Base-by-base conservation (phyloP, 495 filamentous ascomycete species). In the Pseudoneurospora amorphoporcata region DNA sequence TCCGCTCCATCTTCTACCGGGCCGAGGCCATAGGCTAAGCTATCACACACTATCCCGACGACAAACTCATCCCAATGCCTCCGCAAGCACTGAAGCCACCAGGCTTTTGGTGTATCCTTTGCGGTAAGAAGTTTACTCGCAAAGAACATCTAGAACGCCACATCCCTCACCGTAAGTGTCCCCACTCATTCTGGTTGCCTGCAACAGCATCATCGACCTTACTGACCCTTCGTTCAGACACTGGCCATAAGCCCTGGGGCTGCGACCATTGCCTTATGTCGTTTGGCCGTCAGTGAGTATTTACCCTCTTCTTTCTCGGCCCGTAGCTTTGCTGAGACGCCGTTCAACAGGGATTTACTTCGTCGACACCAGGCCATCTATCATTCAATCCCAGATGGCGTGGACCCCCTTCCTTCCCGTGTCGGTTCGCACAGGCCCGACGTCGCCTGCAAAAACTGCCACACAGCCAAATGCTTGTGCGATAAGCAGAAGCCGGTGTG, bases 131-230 rank as follows among this genome's bases (percentile, higher is more conserved):
- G 69, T 91, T 91, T 75, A 89, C 87, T 45, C 82, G 89, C 74
- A 90, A 90, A 79, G 89, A 91, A 74, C 89, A 91, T 78, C 80
- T 90, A 32, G 88, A 90, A 74, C 82, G 89, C 70, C 89, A 91
- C 72, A 82, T 90, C 39, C 84, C 88, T 10, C 87, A 77, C 39
- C 89, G 89, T 91, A 79, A 82, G 88, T 81, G 32, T 16, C 69
- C 23, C 23, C 41, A 19, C 14, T 39, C 23, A 35, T 43, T 32
- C 14, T 35, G 16, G 37, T 19, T 45, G 40, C 1, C 39, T 75
- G 42, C 16, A 70, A 16, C 35, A 42, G 32, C 19, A 32, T 12
- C 19, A n/a, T 23, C 23, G 23, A 23, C 40, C 9, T 47, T 42
- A 70, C 79, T 84, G 68, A 84, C 75, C 39, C 17, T 19, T 10